Evolutionary conservation across 2,329 filamentous ascomycete species (phyloP), one percentile per base, ranked within the genome.

Genomic region (Arthrinium phaeospermum): DNA sequence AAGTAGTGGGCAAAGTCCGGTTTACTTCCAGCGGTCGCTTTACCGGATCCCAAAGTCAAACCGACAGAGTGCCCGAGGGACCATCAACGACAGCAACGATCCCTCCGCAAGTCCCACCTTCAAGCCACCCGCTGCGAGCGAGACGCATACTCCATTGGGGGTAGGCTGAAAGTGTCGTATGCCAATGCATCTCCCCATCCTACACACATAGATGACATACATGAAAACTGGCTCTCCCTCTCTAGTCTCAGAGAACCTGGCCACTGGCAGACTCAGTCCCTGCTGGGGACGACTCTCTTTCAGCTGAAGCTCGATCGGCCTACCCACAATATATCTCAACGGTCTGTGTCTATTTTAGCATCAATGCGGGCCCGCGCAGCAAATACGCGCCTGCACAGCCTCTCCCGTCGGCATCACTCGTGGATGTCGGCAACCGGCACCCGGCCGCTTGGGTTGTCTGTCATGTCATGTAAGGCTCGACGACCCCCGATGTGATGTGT

Each of bases 291-390:
- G 13, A 7, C 27, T 30, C 27, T 30, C 27, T 19, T 27, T 57
- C 27, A 27, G 51, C 14, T 53, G 4, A 19, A 30, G 27, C 37
- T 41, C 14, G 30, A 16, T 57, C 51, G 51, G 27, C 34, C 51
- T 57, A 57, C 51, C 51, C 51, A 57, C 51, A 57, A 57, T 57
- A 57, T 57, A 19, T 57, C 27, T 27, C 51, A 57, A 57, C 51
- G 51, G 51, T 57, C 27, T 7, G 16, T 19, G 14, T 30, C 1
- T 22, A 19, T 6, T 19, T 27, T 53, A 53, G 51, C 51, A 19
- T 57, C 24, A 13, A 34, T 61, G 53, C 30, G 53, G 51, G 49
- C 49, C 49, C 37, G 37, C 37, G 37, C 24, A 14, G 49, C n/a
- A n/a, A n/a, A n/a, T 24, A 13, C 49, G n/a, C 49, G 8, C 27